Evolutionary conservation across 192 early-diverging fungal genomes (phyloP).

Genomic region (Geranomyces michiganensis): DNA sequence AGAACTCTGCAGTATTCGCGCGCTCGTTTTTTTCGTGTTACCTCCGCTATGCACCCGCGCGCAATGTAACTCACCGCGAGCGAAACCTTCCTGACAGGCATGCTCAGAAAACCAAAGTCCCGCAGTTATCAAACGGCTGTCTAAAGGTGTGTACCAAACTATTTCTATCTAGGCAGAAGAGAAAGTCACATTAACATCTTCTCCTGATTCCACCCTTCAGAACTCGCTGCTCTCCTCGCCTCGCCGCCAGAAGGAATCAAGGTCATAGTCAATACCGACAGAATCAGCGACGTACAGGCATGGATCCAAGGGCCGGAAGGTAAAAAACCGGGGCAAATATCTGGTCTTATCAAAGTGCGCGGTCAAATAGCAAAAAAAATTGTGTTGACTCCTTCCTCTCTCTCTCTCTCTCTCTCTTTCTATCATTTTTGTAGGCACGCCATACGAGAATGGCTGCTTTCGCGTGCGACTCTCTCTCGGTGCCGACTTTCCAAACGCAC

Average conservation of each 20-base stretch:
- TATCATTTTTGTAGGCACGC: slow-evolving; percentile 62
- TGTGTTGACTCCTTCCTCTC: too few species aligned
- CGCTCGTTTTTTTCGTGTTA: not conserved
- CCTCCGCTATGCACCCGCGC: not conserved
- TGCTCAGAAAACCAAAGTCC: slow-evolving; percentile 23
- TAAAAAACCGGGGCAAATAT: too few species aligned
- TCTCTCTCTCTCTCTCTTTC: not conserved
- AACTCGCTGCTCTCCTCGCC: slow-evolving; percentile 29
- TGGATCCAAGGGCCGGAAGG: slow-evolving; percentile 80
- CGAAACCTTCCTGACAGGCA: not conserved
- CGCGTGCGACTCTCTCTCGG: slow-evolving; percentile 70
- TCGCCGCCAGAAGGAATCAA: slow-evolving; percentile 83
- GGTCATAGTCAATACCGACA: slow-evolving; percentile 69
- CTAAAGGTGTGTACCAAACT: slow-evolving; percentile 24
- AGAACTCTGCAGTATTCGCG: too few species aligned
- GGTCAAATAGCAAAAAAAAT: too few species aligned
- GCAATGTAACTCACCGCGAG: not conserved
- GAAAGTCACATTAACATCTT: not conserved
- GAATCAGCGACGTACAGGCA: slow-evolving; percentile 81
- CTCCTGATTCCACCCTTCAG: too few species aligned
- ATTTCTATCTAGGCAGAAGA: not conserved
- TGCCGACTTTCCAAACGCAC: slow-evolving; percentile 74
- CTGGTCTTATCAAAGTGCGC: not conserved
- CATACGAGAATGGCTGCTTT: slow-evolving; percentile 82
- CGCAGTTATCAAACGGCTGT: slow-evolving; percentile 23